Base-by-base conservation (phyloP, 202 grass and related monocot genomes). In the Panicum hallii region DNA sequence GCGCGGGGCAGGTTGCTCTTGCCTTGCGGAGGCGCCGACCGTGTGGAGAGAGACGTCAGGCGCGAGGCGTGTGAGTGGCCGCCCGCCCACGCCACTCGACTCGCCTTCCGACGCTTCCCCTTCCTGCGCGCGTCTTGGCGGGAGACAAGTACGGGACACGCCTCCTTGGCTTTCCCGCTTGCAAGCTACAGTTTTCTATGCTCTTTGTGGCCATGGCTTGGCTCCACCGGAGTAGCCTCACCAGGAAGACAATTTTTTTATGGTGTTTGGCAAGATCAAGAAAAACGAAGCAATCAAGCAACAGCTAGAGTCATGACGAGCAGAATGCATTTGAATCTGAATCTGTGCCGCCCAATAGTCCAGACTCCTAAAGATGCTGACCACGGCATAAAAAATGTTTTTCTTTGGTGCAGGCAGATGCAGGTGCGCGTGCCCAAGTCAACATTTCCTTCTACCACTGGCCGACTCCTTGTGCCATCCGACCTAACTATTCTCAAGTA, bases 401-500 rank as follows among this genome's bases (percentile, higher is more conserved):
- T 46, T 1, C 71, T 60, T 60, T 56, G 65, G 23, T 58, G 48
- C 69, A 67, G 77, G 69, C 16, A 68, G 78, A 68, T 42, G 78
- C 78, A 87, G 50, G 63, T 44, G 78, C 52, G 34, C 63, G 26
- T 82, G 64, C 19, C 4, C 14, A 72, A 26, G 83, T 86, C 88
- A 90, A 72, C 83, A 54, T 43, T 78, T 46, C 62, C 72, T 86
- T 23, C 69, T 57, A 48, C 9, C 56, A 53, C 43, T 71, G 20
- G 43, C 63, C 63, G 82, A 75, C 70, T 6, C 78, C 42, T 56
- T 50, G 68, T 52, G 84, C 19, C 53, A 58, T 79, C 60, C 56
- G 74, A 69, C 84, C 88, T 41, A 87, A 80, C 75, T 70, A 47
- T 44, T 78, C 62, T 28, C 5, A 56, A 82, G 79, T 23, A 56